phyloP scores from a whole-genome alignment of 495 filamentous ascomycete genomes.

The Cercophora sp. region DNA sequence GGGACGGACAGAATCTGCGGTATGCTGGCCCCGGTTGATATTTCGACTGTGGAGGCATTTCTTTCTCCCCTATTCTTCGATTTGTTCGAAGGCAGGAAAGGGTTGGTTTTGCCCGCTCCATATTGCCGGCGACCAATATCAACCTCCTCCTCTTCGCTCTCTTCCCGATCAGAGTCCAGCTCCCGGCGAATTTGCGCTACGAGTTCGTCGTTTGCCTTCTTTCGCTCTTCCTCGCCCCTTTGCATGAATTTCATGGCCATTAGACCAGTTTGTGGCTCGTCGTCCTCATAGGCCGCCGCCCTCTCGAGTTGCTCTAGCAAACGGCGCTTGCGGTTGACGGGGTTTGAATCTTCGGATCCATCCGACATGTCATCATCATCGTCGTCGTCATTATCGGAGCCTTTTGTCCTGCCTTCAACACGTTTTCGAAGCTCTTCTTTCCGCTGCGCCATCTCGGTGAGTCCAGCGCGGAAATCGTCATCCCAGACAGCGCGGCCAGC shows the following conservation, averaged over 20 bases:
- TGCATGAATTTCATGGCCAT: conserved; percentile 88
- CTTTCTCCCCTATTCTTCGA: conserved; percentile 11
- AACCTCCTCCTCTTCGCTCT: conserved; percentile 56
- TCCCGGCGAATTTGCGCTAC: conserved; percentile 72
- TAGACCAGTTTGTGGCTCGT: conserved; percentile 47
- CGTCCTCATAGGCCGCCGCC: conserved; percentile 33
- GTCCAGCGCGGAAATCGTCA: conserved; percentile 69
- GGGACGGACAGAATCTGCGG: background rate
- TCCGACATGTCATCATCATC: conserved; percentile 52
- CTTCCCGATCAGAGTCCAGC: conserved; percentile 53
- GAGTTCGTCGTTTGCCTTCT: conserved; percentile 74
- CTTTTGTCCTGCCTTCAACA: conserved; percentile 72
- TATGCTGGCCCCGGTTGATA: too few relatives aligned
- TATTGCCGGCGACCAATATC: conserved; percentile 64
- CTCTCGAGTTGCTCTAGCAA: conserved; percentile 58
- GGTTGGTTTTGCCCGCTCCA: conserved; percentile 42
- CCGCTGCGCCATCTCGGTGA: conserved; percentile 75
- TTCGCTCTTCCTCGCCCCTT: conserved; percentile 72
- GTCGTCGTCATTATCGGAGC: conserved; percentile 49
- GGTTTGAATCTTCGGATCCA: conserved; percentile 48
- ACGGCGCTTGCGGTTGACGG: conserved; percentile 49
- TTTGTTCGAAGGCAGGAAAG: background rate
- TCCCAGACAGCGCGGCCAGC: conserved; percentile 78
- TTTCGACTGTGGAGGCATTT: too few relatives aligned
- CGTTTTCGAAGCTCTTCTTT: conserved; percentile 82